These are phyloP conservation scores for Solanum chilense DNA, from an alignment of 257 asterid species.

Conservation along the genomic window DNA sequence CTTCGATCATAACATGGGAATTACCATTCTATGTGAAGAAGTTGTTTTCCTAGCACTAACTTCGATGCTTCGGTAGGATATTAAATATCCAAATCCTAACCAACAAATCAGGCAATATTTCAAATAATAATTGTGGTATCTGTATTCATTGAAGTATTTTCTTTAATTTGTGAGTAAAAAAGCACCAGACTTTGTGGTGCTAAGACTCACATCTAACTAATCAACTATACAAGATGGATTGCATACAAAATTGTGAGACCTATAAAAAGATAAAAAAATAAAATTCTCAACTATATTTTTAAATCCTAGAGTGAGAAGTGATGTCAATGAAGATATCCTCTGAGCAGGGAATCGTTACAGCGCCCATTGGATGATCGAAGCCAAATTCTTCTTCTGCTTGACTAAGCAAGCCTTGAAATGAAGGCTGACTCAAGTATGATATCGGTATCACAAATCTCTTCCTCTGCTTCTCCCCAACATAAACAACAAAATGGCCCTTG, in stretches of 20 bases:
- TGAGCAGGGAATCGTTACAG: slow-evolving; percentile 40
- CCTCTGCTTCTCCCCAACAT: slow-evolving; percentile 38
- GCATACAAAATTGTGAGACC: not conserved
- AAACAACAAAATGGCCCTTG: slow-evolving; percentile 48
- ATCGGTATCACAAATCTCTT: slow-evolving; percentile 25
- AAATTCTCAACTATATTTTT: not conserved
- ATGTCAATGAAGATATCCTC: slow-evolving; percentile 16
- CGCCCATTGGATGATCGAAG: slow-evolving; percentile 47
- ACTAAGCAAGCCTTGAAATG: slow-evolving; percentile 26
- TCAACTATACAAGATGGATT: not conserved
- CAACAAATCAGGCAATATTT: not conserved
- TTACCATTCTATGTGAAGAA: slow-evolving; percentile 38
- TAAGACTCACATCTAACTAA: not conserved
- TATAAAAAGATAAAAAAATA: not conserved
- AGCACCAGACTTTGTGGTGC: not conserved
- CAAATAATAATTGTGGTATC: not conserved
- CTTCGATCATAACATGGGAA: slow-evolving; percentile 37
- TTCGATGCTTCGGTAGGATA: slow-evolving; percentile 18
- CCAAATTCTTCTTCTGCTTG: slow-evolving; percentile 32
- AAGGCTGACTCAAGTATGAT: slow-evolving; percentile 29
- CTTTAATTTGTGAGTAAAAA: not conserved
- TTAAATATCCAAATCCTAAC: not conserved
- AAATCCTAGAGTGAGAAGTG: slow-evolving; percentile 12
- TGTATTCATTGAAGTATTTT: not conserved
- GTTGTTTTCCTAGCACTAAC: slow-evolving; percentile 29